These are phyloP conservation scores for Cercospora citrullina DNA, from an alignment of 2,329 filamentous ascomycete genomes.

Conservation along the genomic window DNA sequence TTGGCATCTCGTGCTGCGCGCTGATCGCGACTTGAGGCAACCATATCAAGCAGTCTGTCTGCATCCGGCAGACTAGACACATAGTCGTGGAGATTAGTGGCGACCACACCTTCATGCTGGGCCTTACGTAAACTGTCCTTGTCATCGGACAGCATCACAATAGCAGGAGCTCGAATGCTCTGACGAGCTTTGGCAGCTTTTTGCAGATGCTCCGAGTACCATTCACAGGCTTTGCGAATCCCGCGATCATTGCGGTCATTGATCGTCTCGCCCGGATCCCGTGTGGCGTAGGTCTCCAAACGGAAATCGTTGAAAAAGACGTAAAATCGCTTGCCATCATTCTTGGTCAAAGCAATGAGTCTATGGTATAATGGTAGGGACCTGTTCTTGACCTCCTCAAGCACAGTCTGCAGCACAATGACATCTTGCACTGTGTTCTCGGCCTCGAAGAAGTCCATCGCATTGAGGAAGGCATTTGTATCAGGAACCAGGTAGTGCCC, in stretches of 20 bases:
- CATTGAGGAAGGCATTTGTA: slow-evolving; percentile 91
- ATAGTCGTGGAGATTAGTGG: slow-evolving; percentile 68
- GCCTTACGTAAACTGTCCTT: slow-evolving; percentile 83
- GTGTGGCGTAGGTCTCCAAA: slow-evolving; percentile 80
- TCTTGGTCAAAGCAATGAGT: slow-evolving; percentile 84
- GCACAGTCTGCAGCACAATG: slow-evolving; percentile 91
- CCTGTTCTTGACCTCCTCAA: slow-evolving; percentile 92
- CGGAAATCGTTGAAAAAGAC: slow-evolving; percentile 99
- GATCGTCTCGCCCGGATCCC: slow-evolving; percentile 77
- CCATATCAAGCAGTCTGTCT: slow-evolving; percentile 87
- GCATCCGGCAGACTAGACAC: slow-evolving; percentile 81
- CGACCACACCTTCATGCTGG: slow-evolving; percentile 70
- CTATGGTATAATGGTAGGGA: slow-evolving; percentile 95
- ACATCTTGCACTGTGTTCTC: slow-evolving; percentile 92
- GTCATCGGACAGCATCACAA: slow-evolving; percentile 95
- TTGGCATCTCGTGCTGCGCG: slow-evolving; percentile 65
- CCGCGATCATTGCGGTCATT: slow-evolving; percentile 96
- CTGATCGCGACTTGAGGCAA: slow-evolving; percentile 73
- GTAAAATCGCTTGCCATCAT: slow-evolving; percentile 95
- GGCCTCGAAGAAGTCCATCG: slow-evolving; percentile 96
- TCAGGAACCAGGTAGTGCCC: slow-evolving; percentile 95
- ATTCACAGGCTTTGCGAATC: slow-evolving; percentile 79
- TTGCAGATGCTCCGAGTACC: slow-evolving; percentile 83
- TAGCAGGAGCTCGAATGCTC: slow-evolving; percentile 63
- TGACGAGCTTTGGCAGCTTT: slow-evolving; percentile 58